Evolutionary conservation across 768 basidiomycete genomes (phyloP), one percentile per base, ranked within the genome.

Genomic region (Serendipita indica): DNA sequence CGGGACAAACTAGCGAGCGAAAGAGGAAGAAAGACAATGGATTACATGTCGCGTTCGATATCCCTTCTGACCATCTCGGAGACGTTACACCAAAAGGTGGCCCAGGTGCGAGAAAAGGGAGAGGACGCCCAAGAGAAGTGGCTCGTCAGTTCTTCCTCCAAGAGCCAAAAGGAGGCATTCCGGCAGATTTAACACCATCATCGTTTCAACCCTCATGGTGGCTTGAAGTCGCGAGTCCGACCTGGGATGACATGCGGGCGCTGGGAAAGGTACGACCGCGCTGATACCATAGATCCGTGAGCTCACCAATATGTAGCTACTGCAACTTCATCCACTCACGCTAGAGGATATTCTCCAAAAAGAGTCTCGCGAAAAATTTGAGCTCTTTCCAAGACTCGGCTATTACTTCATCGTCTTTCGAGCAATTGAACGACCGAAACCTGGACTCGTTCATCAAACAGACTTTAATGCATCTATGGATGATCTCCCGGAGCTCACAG

Each of bases 391-490:
- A 0, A 82, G 79, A 63, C 77, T 97, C 13, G 93, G 91, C 1
- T 97, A 97, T 70, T 90, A 93, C 67, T 90, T 97, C 65, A 74
- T 94, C 58, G 85, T 85, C 18, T 89, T 93, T 64, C 79, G 87
- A 45, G 84, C 90, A 1, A 78, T 92, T 56, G 88, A 91, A 73
- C 28, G 58, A 77, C 30, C 73, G 37, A 61, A 10, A n/a, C 27
- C 20, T 33, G 37, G 28, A 16, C 34, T 12, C 20, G 46, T 34
- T 25, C 60, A 16, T 10, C 34, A 58, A 59, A 60, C 61, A 33
- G 62, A 65, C 43, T 62, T 68, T 57, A 58, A 57, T 28, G 25
- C 27, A 34, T 63, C 63, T 65, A 71, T 70, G 34, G 64, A 67
- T 30, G 75, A 75, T 12, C 32, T 34, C 14, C 46, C 54, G 43